A percentile compares a stretch with the other conserved stretches of the same genome.
These are phyloP conservation scores for Moesziomyces antarcticus DNA, from an alignment of 1,284 basidiomycete species.

Conservation along the genomic window DNA sequence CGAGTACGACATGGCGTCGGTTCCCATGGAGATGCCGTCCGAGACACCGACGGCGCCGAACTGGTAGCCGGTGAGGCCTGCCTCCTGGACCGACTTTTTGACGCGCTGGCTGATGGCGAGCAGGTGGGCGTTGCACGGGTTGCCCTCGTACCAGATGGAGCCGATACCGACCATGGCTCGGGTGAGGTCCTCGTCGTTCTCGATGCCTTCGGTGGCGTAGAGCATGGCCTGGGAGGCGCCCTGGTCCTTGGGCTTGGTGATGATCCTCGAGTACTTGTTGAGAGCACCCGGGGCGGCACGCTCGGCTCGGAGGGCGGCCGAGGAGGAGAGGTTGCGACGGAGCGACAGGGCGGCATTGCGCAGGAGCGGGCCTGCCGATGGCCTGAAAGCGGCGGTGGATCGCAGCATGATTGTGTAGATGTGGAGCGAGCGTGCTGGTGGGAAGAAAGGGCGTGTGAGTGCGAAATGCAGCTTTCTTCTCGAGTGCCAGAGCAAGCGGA, in stretches of 20 bases:
- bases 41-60: conserved; percentile 67
- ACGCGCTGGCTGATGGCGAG: conserved; percentile 62
- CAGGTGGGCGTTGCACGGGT: conserved; percentile 67
- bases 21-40: conserved; percentile 68
- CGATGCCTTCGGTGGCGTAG: conserved; percentile 65
- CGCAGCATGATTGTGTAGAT: conserved; percentile 19
- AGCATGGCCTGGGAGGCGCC: conserved; percentile 67
- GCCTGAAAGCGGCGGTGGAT: conserved; percentile 19
- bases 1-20: conserved; percentile 66
- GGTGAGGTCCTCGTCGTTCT: conserved; percentile 61
- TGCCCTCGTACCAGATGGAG: conserved; percentile 66
- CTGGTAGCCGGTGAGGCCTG: conserved; percentile 66
- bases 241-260: conserved; percentile 67
- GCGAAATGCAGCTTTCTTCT: conserved; percentile 3
- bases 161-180: conserved; percentile 66
- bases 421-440: conserved; percentile 8
- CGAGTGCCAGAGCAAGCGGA: background rate
- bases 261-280: conserved; percentile 62
- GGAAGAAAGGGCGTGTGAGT: background rate
- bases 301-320: conserved; percentile 13
- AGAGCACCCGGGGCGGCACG: conserved; percentile 59
- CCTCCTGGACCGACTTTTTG: conserved; percentile 57
- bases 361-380: conserved; percentile 22
- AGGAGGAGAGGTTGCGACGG: conserved; percentile 35
- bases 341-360: conserved; percentile 15